Base-by-base conservation (phyloP, 345 rosid genomes). In the Erucastrum elatum region DNA sequence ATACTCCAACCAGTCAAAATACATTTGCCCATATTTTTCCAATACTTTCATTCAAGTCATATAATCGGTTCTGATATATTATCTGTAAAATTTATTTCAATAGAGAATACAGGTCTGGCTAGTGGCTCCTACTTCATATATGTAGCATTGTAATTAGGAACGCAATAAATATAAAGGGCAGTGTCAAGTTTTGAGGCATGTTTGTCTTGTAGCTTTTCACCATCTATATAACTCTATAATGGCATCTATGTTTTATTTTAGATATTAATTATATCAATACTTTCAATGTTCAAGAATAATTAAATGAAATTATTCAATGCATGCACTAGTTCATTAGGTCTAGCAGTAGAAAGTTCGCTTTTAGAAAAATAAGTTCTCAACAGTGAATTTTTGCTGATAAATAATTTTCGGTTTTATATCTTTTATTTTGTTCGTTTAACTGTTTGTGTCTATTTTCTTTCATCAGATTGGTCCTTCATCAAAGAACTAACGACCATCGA, bases 141-240 rank as follows among this genome's bases (percentile, higher is more conserved):
- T 60, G 76, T 75, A 80, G 80, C 83, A 80, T 80, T 80, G 83
- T 80, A 80, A 80, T 80, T 80, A 80, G 82, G 75, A 80, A 80
- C 79, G 79, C 64, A 80, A 74, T 74, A 80, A 80, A 80, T 80
- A 63, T 63, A 69, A 63, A 74, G 75, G 71, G 16, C 79, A 62
- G 63, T 74, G 82, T 68, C 79, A 80, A 74, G 66, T 68, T 74
- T 70, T 53, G 74, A 74, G 75, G 82, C 82, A 80, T 80, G 79
- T 80, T 80, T 74, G 82, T 80, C 82, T 64, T 75, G n/a, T 74
- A 74, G 82, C 82, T 74, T 46, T 79, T 68, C 75, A 62, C 80
- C 51, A 41, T 46, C 67, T 67, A 5, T 21, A 17, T 51, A 15
- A 51, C 9, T 53, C 59, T 53, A 53, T 53, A 53, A 53, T 53